Percentiles rank a stretch among this genome's conserved stretches.
Conservation (phyloP, 805 yeast genomes). For the Blastobotrys americana region DNA sequence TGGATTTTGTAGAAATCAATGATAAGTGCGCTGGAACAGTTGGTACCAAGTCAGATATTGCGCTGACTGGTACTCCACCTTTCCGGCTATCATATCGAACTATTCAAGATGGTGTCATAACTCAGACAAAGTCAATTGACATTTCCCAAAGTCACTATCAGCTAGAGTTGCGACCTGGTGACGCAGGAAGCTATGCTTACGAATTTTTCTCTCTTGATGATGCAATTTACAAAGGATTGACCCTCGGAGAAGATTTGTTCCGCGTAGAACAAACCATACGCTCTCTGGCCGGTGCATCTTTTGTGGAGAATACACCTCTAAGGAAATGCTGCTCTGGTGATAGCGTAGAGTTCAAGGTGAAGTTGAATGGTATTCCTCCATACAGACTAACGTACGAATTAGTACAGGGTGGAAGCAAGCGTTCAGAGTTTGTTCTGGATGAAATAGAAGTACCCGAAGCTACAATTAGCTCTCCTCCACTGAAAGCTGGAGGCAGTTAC, state of each 20-base stretch:
- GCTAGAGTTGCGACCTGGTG: slow-evolving; percentile 65
- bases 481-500: slow-evolving; percentile 66
- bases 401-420: slow-evolving; percentile 47
- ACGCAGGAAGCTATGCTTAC: slow-evolving; percentile 76
- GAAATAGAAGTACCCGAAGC: slow-evolving; percentile 35
- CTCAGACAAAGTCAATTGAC: slow-evolving; percentile 26
- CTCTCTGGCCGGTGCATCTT: slow-evolving; percentile 36
- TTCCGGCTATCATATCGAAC: slow-evolving; percentile 59
- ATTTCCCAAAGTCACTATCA: slow-evolving; percentile 39
- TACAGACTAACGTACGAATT: slow-evolving; percentile 64
- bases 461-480: slow-evolving; percentile 46
- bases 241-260: slow-evolving; percentile 18
- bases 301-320: slow-evolving; percentile 18
- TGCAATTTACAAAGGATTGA: slow-evolving; percentile 43
- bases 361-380: slow-evolving; percentile 74
- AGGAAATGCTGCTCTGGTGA: slow-evolving; percentile 43
- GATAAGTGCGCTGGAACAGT: slow-evolving; percentile 91
- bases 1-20: slow-evolving; percentile 48
- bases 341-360: slow-evolving; percentile 43
- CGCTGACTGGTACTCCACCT: slow-evolving; percentile 73
- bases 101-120: slow-evolving; percentile 32
- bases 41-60: slow-evolving; percentile 69
- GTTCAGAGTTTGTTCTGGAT: slow-evolving; percentile 37
- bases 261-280: slow-evolving; percentile 29
- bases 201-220: slow-evolving; percentile 61